Evolutionary conservation across 371 early-diverging fungal species (phyloP), one percentile per base, ranked within the genome.

Genomic region (Fennellomyces sp.): DNA sequence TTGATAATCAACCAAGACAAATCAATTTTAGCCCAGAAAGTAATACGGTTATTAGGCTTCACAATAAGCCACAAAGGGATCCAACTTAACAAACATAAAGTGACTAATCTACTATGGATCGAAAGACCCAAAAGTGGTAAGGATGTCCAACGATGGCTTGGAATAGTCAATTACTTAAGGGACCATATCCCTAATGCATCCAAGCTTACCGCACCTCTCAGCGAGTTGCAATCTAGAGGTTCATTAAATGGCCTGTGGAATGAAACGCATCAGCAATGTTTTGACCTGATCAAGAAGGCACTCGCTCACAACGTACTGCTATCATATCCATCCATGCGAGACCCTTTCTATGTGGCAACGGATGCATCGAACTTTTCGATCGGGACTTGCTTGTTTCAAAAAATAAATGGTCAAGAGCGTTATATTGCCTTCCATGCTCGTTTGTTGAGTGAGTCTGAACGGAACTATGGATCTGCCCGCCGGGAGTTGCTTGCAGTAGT

Each of bases 291-390:
- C 2, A 69, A 69, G 39, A 17, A 36, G 10, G 31, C 56, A 2
- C 45, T 70, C 0, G 5, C 31, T 0, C 8, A 26, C 31, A 29
- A 60, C n/a, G 26, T 48, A 1, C 21, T 67, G 10, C 26, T 25
- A 6, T 5, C 2, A 10, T 52, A 30, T 13, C 72, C 75, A 0
- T 65, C 78, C 19, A 58, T 69, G 10, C 35, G 5, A 0, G n/a
- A 54, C 0, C 67, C 62, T 1, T 75, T 80, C 41, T 62, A 58
- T 29, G 57, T 80, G 0, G 74, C 69, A 7, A 76, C 77, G 0
- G 78, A 84, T 62, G 75, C 80, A 0, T 80, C 78, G 0, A 65
- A 75, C 38, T 29, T 47, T 12, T 75, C 70, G 5, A 73, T 75
- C 26, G 80, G 76, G 5, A 72, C 71, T 25, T 67, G 64, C 0